Evolutionary conservation across 225 moss, liverwort and hornwort genomes (phyloP).

Genomic region (Pseudoscleropodium purum): DNA sequence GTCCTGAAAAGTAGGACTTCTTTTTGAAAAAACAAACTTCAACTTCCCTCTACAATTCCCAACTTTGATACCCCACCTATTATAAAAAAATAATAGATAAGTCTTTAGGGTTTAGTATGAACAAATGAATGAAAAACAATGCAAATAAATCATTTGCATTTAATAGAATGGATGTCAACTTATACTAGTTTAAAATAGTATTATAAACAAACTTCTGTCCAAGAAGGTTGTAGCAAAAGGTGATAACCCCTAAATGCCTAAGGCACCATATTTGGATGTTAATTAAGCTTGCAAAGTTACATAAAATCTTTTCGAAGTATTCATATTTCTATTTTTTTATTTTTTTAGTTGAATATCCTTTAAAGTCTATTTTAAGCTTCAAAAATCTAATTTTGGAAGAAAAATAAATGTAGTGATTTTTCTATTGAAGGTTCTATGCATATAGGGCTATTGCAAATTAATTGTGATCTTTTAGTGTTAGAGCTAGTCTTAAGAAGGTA

Average conservation of each 20-base stretch:
- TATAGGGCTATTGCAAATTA: too few relatives aligned
- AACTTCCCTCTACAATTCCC: background rate
- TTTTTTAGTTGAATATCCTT: background rate
- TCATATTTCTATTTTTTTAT: fast-evolving
- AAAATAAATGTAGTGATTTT: too few relatives aligned
- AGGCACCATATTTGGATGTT: background rate
- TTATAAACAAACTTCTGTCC: background rate
- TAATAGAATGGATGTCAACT: background rate
- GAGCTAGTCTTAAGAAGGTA: too few relatives aligned
- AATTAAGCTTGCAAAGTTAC: background rate
- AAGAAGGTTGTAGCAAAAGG: background rate
- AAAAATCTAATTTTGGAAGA: background rate
- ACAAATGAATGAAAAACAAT: background rate
- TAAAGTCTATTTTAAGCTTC: background rate
- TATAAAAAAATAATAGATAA: fast-evolving
- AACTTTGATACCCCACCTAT: background rate
- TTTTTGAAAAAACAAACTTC: background rate
- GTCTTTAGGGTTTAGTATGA: background rate
- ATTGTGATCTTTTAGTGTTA: too few relatives aligned
- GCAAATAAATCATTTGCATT: background rate
- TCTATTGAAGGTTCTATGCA: too few relatives aligned
- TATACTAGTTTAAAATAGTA: background rate
- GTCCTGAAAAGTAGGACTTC: background rate
- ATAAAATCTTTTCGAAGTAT: background rate
- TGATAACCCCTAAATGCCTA: background rate